phyloP scores from a whole-genome alignment of 1,139 yeast species.

The Magnusiomyces ingens region DNA sequence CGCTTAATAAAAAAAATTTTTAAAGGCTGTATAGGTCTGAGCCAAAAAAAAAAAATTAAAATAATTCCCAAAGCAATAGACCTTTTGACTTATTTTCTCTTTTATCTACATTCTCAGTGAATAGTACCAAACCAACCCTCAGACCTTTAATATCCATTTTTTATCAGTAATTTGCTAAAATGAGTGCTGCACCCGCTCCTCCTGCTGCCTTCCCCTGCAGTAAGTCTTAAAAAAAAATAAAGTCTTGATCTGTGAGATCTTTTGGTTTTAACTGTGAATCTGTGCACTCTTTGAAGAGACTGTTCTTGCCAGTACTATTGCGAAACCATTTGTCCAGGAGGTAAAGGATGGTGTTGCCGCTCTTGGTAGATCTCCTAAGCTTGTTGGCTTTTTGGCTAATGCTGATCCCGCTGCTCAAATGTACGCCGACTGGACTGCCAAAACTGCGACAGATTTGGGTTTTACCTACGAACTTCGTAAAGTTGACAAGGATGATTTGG shows the following conservation, averaged over 20 bases:
- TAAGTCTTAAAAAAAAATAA: constrained; percentile 2
- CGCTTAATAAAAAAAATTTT: too few species aligned
- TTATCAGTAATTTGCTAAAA: neutral
- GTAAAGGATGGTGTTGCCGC: constrained; percentile 50
- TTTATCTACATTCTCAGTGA: neutral
- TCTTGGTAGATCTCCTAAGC: constrained; percentile 52
- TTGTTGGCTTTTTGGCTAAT: constrained; percentile 89
- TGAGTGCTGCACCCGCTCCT: constrained; percentile 3
- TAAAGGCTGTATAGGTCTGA: too few species aligned
- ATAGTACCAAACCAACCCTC: neutral
- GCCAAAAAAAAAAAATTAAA: too few species aligned
- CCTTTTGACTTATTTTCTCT: neutral
- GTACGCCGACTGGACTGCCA: constrained; percentile 95
- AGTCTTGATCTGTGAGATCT: neutral
- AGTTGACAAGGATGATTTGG: constrained; percentile 75
- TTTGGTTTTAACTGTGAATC: neutral
- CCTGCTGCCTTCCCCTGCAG: constrained; percentile 12
- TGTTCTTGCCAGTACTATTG: constrained; percentile 78
- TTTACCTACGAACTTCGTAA: constrained; percentile 72
- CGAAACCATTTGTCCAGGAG: constrained; percentile 74
- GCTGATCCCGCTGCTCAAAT: constrained; percentile 89
- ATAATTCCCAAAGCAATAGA: too few species aligned
- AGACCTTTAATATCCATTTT: neutral
- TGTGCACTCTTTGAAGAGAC: constrained; percentile 45
- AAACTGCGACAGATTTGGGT: constrained; percentile 80